A percentile compares a stretch with the other conserved stretches of the same genome.
phyloP scores from a whole-genome alignment of 1,139 yeast genomes.

The Fermentozyma sake region DNA sequence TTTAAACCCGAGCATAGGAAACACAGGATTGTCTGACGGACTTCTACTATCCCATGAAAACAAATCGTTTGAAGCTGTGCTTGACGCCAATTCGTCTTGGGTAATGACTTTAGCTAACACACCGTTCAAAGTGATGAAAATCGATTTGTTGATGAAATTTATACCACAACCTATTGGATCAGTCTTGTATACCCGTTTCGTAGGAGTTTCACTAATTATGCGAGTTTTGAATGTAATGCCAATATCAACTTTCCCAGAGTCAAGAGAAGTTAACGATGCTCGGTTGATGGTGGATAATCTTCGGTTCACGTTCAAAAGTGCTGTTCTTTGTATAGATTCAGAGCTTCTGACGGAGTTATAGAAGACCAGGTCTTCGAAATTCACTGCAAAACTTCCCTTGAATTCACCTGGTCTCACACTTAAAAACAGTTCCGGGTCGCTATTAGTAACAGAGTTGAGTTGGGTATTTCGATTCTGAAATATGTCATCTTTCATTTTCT shows the following conservation, averaged over 20 bases:
- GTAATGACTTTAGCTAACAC: conserved; percentile 36
- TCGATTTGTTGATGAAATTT: conserved; percentile 56
- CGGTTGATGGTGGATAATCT: conserved; percentile 31
- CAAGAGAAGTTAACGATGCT: conserved; percentile 22
- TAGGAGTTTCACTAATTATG: conserved; percentile 8
- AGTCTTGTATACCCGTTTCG: conserved; percentile 21
- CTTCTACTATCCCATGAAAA: conserved; percentile 1
- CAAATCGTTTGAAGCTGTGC: conserved; percentile 2
- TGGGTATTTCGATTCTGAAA: conserved; percentile 6
- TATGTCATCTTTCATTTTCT: conserved; percentile 25
- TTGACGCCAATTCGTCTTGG: conserved; percentile 26
- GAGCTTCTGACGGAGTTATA: conserved; percentile 34
- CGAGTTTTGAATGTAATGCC: conserved; percentile 34
- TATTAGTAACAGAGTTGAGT: neutral
- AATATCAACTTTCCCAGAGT: conserved; percentile 32
- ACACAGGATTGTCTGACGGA: conserved; percentile 21
- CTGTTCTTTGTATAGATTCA: conserved; percentile 28
- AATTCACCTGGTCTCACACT: conserved; percentile 34
- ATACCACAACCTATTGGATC: conserved; percentile 86
- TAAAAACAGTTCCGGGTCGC: conserved; percentile 3
- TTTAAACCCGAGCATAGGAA: conserved; percentile 40
- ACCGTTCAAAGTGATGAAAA: conserved; percentile 84
- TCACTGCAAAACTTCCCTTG: conserved; percentile 41
- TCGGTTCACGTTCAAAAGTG: conserved; percentile 35
- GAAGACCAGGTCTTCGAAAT: conserved; percentile 38